Evolutionary conservation across 345 rosid genomes (phyloP).

Genomic region (Theobroma cacao): DNA sequence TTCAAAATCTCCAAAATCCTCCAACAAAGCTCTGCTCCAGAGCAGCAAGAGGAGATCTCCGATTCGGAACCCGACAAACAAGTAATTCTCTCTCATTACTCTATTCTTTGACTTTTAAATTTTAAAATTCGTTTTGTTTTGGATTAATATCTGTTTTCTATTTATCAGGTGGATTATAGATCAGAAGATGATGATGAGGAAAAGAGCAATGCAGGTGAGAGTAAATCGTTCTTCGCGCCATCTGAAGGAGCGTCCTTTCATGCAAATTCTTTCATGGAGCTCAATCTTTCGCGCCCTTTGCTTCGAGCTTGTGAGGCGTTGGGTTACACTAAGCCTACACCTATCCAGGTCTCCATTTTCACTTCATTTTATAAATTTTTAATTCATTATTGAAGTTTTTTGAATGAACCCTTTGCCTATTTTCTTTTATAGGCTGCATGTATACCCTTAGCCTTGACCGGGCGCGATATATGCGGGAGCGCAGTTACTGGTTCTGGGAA

Average conservation of each 20-base stretch:
- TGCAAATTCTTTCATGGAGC: conserved; percentile 85
- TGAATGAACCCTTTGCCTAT: neutral
- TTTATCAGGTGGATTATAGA: conserved; percentile 61
- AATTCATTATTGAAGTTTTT: neutral
- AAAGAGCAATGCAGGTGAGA: conserved; percentile 32
- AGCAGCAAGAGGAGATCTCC: conserved; percentile 30
- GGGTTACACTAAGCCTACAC: conserved; percentile 90
- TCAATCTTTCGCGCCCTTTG: conserved; percentile 83
- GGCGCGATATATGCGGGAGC: conserved; percentile 97
- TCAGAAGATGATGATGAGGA: conserved; percentile 63
- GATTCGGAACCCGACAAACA: conserved; percentile 63
- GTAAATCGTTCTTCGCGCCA: conserved; percentile 63
- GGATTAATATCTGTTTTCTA: neutral
- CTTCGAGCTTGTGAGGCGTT: conserved; percentile 90
- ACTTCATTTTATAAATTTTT: neutral
- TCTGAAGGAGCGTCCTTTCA: conserved; percentile 75
- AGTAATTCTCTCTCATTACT: conserved; percentile 27
- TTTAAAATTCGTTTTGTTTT: neutral
- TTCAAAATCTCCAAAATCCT: conserved; percentile 71
- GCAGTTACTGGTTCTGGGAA: conserved; percentile 98
- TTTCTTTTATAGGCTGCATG: conserved; percentile 72
- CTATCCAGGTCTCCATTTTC: conserved; percentile 64
- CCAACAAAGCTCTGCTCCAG: conserved; percentile 37
- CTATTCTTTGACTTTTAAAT: neutral
- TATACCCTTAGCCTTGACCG: conserved; percentile 79